A percentile compares a stretch with the other conserved stretches of the same genome.
phyloP scores from a whole-genome alignment of 257 asterid species.

The Penstemon eatonii region DNA sequence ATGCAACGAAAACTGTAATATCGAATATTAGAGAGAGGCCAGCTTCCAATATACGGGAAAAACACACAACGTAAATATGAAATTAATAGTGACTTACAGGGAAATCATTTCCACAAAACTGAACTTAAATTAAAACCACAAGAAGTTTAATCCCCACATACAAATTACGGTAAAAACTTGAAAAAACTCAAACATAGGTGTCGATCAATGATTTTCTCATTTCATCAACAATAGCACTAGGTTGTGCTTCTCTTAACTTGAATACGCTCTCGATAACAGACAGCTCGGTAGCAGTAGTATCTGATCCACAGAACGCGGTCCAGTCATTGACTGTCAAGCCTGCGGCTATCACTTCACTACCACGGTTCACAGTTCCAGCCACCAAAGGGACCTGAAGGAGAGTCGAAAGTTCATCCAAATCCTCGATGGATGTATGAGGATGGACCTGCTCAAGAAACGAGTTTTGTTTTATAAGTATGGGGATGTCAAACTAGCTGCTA shows the following conservation, averaged over 20 bases:
- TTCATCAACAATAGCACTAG: constrained; percentile 80
- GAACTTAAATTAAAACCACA: not conserved
- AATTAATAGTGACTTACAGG: not conserved
- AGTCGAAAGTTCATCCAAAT: constrained; percentile 85
- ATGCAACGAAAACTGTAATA: not conserved
- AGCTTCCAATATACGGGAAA: too few relatives aligned
- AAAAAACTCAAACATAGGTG: constrained; percentile 51
- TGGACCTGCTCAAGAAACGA: constrained; percentile 55
- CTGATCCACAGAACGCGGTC: constrained; percentile 94
- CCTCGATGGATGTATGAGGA: constrained; percentile 94
- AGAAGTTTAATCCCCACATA: constrained; percentile 1
- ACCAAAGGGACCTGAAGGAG: constrained; percentile 94
- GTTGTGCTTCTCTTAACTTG: constrained; percentile 89
- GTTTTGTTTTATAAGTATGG: too few relatives aligned
- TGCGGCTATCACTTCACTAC: constrained; percentile 83
- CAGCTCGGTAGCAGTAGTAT: constrained; percentile 90
- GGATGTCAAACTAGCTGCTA: too few relatives aligned
- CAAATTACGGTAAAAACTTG: too few relatives aligned
- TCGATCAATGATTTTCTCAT: constrained; percentile 87
- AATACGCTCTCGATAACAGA: constrained; percentile 80
- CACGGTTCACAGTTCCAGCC: constrained; percentile 94
- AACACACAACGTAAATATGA: not conserved
- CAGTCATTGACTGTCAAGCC: constrained; percentile 87
- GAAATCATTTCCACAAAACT: not conserved
- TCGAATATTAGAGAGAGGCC: too few relatives aligned